Base-by-base conservation (phyloP, 352 stramenopile genomes). In the Phytophthora aleatoria region DNA sequence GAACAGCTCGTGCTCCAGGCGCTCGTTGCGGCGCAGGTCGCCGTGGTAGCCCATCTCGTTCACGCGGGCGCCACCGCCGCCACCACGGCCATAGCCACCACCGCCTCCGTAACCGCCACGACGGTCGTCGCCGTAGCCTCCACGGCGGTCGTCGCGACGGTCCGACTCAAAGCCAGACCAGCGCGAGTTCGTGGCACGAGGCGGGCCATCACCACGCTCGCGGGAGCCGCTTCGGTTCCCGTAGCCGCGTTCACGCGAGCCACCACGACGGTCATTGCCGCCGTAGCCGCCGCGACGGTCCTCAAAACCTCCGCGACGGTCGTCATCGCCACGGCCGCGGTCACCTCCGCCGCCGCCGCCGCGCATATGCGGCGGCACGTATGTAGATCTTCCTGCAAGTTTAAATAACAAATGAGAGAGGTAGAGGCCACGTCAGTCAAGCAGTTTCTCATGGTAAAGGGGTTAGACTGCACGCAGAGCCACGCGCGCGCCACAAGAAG, bases 11-110 rank as follows among this genome's bases (percentile, higher is more conserved):
- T 88, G 81, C 69, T 98, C 95, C 1, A 99, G 62, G 15, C 97
- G 94, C 52, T 92, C 83, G 72, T 99, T 98, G 11, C 84, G 81
- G 44, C 88, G 83, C 58, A 94, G 76, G 69, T 98, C 94, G 24
- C 98, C 97, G 77, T 99, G 96, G 81, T 99, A 99, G 31, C 97
- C 97, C 27, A 98, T 77, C 65, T 98, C 90, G 69, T 99, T 99
- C 24, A 85, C 77, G 36, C 93, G 87, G 26, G 69, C 39, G 39
- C 73, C 77, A 44, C 83, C 81, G 39, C 81, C 61, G 43, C 77
- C 57, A 16, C 76, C 62, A 30, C 73, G 57, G 54, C 61, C 66
- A 7, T 54, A 54, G 20, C 69, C 63, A 27, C 44, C 8, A 11
- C 60, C 65, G 7, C 61, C 73, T 12, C 70, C 61, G 30, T 77